These are phyloP conservation scores for Sanghuangporus weigelae DNA, from an alignment of 1,284 basidiomycete species.

Conservation along the genomic window DNA sequence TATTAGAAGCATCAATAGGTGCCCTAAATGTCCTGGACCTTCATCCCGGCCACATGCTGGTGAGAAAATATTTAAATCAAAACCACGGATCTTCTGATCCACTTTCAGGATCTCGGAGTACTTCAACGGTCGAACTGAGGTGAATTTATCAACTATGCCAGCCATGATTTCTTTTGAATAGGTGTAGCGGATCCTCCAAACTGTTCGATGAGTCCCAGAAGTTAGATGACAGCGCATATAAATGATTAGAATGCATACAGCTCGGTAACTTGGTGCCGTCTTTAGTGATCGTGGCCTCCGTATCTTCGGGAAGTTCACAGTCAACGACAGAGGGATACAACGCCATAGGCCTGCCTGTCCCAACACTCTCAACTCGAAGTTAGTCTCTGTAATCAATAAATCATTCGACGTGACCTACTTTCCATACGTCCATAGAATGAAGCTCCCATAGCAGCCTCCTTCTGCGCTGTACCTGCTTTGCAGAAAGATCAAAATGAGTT, in stretches of 20 bases:
- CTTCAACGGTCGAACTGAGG: slow-evolving; percentile 1
- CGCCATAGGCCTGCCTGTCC: slow-evolving; percentile 6
- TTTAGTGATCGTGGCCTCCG: slow-evolving; percentile 18
- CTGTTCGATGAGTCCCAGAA: not conserved
- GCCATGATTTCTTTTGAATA: slow-evolving; percentile 13
- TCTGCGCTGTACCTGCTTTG: slow-evolving; percentile 21
- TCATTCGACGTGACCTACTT: slow-evolving; percentile 21
- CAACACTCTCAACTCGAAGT: slow-evolving; percentile 5
- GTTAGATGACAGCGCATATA: not conserved
- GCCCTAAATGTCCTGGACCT: slow-evolving; percentile 3
- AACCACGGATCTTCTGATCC: slow-evolving; percentile 14
- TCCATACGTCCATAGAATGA: slow-evolving; percentile 14
- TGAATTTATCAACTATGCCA: not conserved
- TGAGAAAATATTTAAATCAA: not conserved
- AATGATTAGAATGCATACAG: not conserved
- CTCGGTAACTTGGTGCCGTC: not conserved
- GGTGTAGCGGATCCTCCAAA: not conserved
- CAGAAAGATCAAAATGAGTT: slow-evolving; percentile 22
- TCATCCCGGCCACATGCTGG: not conserved
- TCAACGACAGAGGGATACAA: slow-evolving; percentile 12
- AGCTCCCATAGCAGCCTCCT: slow-evolving; percentile 27
- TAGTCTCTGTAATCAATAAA: slow-evolving; percentile 12
- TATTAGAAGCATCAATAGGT: not conserved
- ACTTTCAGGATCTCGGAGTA: slow-evolving; percentile 17
- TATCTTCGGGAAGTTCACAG: slow-evolving; percentile 14